Evolutionary conservation across 768 basidiomycete species (phyloP), one percentile per base, ranked within the genome.

Genomic region (Gelatoporia subvermispora): DNA sequence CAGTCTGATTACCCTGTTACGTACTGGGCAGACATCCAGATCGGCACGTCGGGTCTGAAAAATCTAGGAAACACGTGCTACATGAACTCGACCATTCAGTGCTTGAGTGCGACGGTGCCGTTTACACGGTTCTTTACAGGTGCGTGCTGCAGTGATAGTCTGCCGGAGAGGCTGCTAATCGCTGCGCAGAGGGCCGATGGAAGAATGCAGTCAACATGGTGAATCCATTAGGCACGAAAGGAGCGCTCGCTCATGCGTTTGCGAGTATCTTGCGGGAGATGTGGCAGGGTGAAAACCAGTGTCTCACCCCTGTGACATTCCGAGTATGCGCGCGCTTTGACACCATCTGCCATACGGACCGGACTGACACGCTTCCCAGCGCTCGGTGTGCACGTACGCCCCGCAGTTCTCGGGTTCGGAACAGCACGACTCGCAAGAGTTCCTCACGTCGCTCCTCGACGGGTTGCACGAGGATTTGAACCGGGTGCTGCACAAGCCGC

Each of bases 341-440:
- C 17, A 41, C 11, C 22, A 25, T 15, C 16, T 36, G 11, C 35
- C 49, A 28, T 5, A 13, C 11, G 37, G 38, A 36, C 59, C 35
- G 45, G 62, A 24, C 45, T 47, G 20, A 42, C 22, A 63, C 69
- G 43, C 70, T 64, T 35, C 18, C 23, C 52, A 84, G 82, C 78
- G 74, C 67, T 76, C 73, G 48, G 79, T 75, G 62, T 88, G 69
- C 68, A 74, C 52, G 42, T 77, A 75, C 55, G 81, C 80, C 1
- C 67, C 74, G 8, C 87, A 90, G 63, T 96, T 95, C 65, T 78
- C 80, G 28, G 91, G 90, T 2, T 77, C 82, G 15, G 85, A 93
- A 56, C 95, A 99, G 64, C 95, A 99, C 59, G 95, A 99, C 67
- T 93, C 93, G 18, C 96, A 98, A 66, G 95, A 99, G 68, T 96